phyloP scores from a whole-genome alignment of 192 early-diverging fungal genomes.

The Rhizophagus clarus region DNA sequence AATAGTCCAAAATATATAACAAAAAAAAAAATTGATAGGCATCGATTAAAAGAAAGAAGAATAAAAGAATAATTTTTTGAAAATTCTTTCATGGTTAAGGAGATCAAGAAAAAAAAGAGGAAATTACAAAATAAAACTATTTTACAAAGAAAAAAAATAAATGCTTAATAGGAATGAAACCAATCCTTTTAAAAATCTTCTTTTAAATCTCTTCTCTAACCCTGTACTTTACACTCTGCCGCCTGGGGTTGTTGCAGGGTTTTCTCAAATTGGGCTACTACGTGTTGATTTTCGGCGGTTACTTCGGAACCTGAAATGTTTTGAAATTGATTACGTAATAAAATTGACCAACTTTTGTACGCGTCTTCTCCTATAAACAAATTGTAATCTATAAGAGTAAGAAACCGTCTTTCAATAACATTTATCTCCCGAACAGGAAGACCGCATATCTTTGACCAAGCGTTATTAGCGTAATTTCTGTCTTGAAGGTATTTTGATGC shows the following conservation, averaged over 20 bases:
- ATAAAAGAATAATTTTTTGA: no score
- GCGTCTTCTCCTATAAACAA: constrained; percentile 63
- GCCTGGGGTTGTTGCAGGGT: neutral
- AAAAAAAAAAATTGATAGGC: no score
- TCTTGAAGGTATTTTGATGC: constrained; percentile 90
- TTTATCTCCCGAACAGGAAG: constrained; percentile 77
- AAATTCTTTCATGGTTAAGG: no score
- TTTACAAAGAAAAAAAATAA: neutral
- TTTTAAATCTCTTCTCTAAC: neutral
- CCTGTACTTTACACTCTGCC: neutral
- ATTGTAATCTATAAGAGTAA: constrained; percentile 76
- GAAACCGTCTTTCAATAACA: constrained; percentile 74
- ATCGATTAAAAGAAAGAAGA: no score
- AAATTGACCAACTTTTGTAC: constrained; percentile 53
- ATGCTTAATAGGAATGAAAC: neutral
- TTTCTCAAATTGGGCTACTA: neutral
- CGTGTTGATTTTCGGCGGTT: neutral
- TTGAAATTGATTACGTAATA: constrained; percentile 36
- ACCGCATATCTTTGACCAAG: constrained; percentile 88
- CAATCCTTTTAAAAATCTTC: neutral
- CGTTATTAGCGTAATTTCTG: constrained; percentile 79
- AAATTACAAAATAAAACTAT: neutral
- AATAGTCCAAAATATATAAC: no score
- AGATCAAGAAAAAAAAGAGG: no score
- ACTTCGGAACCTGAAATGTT: neutral